These are phyloP conservation scores for Coemansia sp. DNA, from an alignment of 192 early-diverging fungal species.

Conservation along the genomic window DNA sequence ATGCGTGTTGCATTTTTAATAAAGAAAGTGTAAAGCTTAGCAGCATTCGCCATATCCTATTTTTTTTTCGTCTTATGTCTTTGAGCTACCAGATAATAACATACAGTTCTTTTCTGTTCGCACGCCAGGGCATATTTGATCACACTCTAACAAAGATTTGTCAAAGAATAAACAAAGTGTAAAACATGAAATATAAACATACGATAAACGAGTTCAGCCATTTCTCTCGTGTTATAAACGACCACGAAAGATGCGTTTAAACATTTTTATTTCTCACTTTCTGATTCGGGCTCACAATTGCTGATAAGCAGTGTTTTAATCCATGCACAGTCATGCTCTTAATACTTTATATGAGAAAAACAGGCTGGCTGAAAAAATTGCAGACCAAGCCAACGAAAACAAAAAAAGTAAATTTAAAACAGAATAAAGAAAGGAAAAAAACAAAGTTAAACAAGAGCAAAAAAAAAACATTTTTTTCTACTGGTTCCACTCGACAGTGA, in stretches of 20 bases:
- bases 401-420: constrained; percentile 8
- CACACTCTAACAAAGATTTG: neutral
- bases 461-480: constrained; percentile 7
- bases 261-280: neutral
- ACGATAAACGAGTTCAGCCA: no score
- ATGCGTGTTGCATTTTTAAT: no score
- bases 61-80: no score
- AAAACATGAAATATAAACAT: neutral
- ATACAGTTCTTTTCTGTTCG: no score
- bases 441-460: neutral
- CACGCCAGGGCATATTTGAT: neutral
- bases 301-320: neutral
- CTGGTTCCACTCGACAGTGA: constrained; percentile 37
- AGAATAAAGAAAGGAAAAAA: constrained; percentile 2
- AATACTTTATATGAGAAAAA: no score
- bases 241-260: no score
- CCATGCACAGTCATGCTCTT: neutral
- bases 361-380: neutral
- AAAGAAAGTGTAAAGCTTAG: no score
- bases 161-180: neutral
- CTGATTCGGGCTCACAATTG: neutral
- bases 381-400: neutral
- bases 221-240: no score
- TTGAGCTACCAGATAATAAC: neutral
- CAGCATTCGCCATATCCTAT: no score